Evolutionary conservation across 805 yeast species (phyloP), one percentile per base, ranked within the genome.

Genomic region (Limtongia smithiae): DNA sequence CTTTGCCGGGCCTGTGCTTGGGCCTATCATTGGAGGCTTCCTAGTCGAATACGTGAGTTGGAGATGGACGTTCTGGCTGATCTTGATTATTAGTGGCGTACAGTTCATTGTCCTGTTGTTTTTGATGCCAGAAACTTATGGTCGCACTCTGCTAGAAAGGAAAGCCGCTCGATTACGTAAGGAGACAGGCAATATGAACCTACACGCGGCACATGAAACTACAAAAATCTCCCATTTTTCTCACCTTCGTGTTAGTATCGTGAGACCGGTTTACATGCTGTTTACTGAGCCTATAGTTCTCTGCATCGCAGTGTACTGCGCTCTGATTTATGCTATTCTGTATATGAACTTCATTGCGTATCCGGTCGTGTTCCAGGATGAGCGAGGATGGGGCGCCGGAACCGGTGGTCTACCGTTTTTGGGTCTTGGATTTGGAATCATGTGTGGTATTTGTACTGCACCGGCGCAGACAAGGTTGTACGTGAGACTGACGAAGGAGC

Each of bases 251-350:
- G 3, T 37, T 20, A 79, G 83, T 7, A 66, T 79, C 45, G 65
- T 76, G 22, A 70, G 86, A 44, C 87, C 86, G 2, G 40, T 81
- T 18, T 67, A 65, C 36, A 64, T 81, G 49, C 64, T 81, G 25
- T 64, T 71, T 36, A 72, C 79, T 17, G 79, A 82, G 60, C 85
- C 85, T 2, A 79, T 81, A 75, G 77, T 82, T 27, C 67, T 78
- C 30, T 82, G 82, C 0, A 66, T 81, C 32, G 85, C 85, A 3
- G 61, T 75, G 2, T 80, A 76, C 63, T 73, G 80, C 79, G 85
- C 86, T 1, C 78, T 80, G 60, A 71, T 74, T 7, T 82, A 80
- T 60, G 86, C 85, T 8, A 78, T 80, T 68, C 73, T 81, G 75
- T 82, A 82, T 64, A 69, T 81, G 52, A 68, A 81, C 72, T 71